These are phyloP conservation scores for Paramecium biaurelia DNA, from an alignment of 73 alveolate genomes.

Conservation along the genomic window DNA sequence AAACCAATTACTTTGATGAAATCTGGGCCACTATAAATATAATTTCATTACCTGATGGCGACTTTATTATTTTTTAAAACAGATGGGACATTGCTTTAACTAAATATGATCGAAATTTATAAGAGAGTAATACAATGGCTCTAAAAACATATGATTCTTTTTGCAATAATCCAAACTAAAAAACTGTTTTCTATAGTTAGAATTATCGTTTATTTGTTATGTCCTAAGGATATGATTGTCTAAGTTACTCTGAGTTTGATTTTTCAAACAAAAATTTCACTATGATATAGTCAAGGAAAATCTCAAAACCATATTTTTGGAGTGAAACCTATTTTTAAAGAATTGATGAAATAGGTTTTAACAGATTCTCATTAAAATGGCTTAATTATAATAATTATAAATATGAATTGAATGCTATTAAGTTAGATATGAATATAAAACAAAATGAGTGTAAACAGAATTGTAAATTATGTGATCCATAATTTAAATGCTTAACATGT, in stretches of 20 bases:
- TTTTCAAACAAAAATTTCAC: background rate
- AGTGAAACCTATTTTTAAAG: background rate
- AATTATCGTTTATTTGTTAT: background rate
- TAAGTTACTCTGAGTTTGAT: background rate
- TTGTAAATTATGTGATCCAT: background rate
- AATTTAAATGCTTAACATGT: background rate
- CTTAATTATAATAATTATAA: background rate
- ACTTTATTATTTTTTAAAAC: background rate
- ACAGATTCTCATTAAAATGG: background rate
- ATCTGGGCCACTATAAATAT: background rate
- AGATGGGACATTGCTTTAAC: background rate
- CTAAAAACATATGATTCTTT: no score
- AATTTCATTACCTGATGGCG: background rate
- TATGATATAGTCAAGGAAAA: background rate
- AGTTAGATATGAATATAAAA: background rate
- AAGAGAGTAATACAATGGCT: background rate
- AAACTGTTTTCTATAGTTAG: background rate
- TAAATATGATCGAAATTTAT: background rate
- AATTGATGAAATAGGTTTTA: background rate
- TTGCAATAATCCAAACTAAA: no score
- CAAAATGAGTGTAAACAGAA: background rate
- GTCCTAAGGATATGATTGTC: background rate
- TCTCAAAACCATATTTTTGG: background rate
- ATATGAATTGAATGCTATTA: background rate
- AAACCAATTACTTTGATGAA: background rate